phyloP scores from a whole-genome alignment of 495 filamentous ascomycete genomes.

The Lasiosphaeris hirsuta region DNA sequence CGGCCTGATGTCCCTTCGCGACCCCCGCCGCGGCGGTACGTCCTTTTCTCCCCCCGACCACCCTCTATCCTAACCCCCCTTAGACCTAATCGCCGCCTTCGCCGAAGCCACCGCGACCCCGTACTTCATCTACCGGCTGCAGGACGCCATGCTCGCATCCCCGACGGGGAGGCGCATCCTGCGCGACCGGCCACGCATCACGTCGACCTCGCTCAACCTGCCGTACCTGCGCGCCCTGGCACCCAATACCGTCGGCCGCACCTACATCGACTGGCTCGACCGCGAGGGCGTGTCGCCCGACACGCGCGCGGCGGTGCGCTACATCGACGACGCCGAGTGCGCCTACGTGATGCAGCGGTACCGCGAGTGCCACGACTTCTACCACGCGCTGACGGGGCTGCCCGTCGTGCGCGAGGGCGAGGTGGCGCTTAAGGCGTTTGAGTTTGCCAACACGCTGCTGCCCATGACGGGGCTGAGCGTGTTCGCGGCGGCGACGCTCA shows the following conservation, averaged over 20 bases:
- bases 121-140: constrained; percentile 91
- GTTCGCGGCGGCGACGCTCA: constrained; percentile 72
- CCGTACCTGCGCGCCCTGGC: constrained; percentile 68
- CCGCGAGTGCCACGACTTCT: constrained; percentile 97
- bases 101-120: constrained; percentile 93
- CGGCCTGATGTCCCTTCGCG: constrained; percentile 70
- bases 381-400: constrained; percentile 90
- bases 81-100: constrained; percentile 89
- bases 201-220: constrained; percentile 69
- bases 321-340: constrained; percentile 91
- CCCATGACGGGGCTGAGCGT: constrained; percentile 80
- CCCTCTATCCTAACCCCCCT: constrained; percentile 6
- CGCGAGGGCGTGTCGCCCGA: constrained; percentile 90
- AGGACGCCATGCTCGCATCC: constrained; percentile 80
- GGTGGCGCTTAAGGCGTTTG: constrained; percentile 90
- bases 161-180: constrained; percentile 90
- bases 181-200: constrained; percentile 83
- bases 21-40: constrained; percentile 74
- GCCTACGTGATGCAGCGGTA: constrained; percentile 99
- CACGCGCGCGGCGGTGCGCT: constrained; percentile 74
- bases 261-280: constrained; percentile 86
- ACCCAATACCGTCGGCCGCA: constrained; percentile 71
- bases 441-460: constrained; percentile 89
- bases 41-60: not conserved
- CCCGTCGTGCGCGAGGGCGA: constrained; percentile 93